Percentiles rank a stretch among this genome's conserved stretches.
Conservation (phyloP, 176 grass and related monocot genomes). For the Poa annua region DNA sequence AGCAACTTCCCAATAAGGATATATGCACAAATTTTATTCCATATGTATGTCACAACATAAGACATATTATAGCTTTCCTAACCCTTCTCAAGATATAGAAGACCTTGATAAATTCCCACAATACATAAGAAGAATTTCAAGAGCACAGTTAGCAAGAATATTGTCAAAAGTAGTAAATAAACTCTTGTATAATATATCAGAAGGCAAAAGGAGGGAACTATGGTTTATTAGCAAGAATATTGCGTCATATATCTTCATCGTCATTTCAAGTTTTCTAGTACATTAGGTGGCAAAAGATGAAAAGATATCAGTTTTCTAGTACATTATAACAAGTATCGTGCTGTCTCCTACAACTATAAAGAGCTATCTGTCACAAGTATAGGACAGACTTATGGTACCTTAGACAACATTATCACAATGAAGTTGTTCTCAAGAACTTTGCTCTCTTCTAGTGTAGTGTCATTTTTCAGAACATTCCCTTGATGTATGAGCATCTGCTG, state of each 20-base stretch:
- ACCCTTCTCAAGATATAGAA: neutral
- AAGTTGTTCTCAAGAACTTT: conserved; percentile 76
- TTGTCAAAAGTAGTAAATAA: neutral
- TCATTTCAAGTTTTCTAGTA: neutral
- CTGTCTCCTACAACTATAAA: conserved; percentile 7
- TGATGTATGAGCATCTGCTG: conserved; percentile 89
- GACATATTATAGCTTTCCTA: neutral
- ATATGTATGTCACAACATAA: neutral
- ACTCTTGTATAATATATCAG: neutral
- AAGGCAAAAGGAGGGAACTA: neutral
- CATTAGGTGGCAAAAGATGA: no score
- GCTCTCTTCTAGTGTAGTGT: conserved; percentile 71
- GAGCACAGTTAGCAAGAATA: neutral
- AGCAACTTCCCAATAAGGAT: neutral
- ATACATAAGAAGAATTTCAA: neutral
- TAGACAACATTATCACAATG: conserved; percentile 81
- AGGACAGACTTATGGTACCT: conserved; percentile 42
- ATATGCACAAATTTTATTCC: neutral
- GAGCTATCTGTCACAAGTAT: conserved; percentile 3
- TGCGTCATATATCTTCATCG: neutral
- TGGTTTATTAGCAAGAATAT: neutral
- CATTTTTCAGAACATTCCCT: conserved; percentile 76
- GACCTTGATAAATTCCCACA: neutral
- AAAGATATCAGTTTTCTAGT: neutral
- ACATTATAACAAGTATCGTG: neutral